phyloP scores from a whole-genome alignment of 352 stramenopile genomes.

The Pythium aphanidermatum region DNA sequence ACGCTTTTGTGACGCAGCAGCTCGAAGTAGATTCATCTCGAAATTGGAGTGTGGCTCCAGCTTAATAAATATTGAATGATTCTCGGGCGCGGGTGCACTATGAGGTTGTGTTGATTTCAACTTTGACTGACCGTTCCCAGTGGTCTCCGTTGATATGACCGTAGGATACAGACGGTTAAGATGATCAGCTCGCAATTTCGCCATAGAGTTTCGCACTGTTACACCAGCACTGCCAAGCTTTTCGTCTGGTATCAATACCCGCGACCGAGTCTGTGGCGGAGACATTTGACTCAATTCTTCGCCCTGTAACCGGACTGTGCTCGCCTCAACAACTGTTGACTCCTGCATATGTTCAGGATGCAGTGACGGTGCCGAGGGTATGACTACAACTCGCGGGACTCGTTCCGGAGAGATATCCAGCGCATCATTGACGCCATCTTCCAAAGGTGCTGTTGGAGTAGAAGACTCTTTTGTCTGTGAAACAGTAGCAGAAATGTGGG shows the following conservation, averaged over 20 bases:
- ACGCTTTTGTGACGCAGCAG: constrained; percentile 68
- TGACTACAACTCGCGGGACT: constrained; percentile 4
- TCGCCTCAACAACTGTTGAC: constrained; percentile 1
- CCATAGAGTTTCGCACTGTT: constrained; percentile 13
- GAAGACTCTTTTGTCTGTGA: neutral
- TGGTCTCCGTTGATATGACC: neutral
- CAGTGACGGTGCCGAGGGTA: constrained; percentile 3
- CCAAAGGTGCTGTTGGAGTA: constrained; percentile 19
- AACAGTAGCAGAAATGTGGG: constrained; percentile 6
- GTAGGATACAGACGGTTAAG: constrained; percentile 18
- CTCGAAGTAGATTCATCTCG: constrained; percentile 75
- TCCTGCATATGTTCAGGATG: neutral
- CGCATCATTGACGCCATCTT: constrained; percentile 16
- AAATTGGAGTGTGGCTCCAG: constrained; percentile 79
- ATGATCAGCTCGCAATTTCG: constrained; percentile 5
- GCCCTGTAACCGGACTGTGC: neutral
- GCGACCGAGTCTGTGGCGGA: neutral
- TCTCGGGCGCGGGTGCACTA: constrained; percentile 16
- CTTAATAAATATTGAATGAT: constrained; percentile 61
- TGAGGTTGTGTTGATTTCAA: neutral
- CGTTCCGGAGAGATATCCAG: too few species aligned
- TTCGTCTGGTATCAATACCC: constrained; percentile 7
- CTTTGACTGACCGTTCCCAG: neutral
- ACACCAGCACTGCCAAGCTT: constrained; percentile 12
- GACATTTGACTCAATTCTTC: neutral